Percentiles rank a stretch among this genome's conserved stretches.
Conservation (phyloP, 345 rosid genomes). For the Brassica nigra region DNA sequence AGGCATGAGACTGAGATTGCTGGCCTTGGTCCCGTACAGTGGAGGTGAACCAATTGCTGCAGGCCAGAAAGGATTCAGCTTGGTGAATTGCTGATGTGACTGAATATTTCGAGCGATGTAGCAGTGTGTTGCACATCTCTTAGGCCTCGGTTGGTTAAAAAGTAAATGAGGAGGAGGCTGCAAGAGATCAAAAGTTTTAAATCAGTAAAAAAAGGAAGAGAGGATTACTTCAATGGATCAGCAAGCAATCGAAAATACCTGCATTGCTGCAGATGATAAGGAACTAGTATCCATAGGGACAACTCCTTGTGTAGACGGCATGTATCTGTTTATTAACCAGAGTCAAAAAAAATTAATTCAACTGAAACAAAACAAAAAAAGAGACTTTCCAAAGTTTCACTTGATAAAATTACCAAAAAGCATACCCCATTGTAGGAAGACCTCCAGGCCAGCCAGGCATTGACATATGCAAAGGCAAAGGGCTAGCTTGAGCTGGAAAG, state of each 20-base stretch:
- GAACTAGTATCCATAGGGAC: conserved; percentile 76
- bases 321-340: conserved; percentile 55
- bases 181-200: conserved; percentile 1
- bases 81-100: conserved; percentile 69
- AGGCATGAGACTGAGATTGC: conserved; percentile 71
- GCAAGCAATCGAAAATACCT: conserved; percentile 46
- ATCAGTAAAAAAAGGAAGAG: background rate
- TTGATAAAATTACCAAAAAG: background rate
- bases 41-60: conserved; percentile 78
- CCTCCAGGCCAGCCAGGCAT: conserved; percentile 91
- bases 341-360: conserved; percentile 25
- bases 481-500: conserved; percentile 61
- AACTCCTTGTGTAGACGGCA: conserved; percentile 86
- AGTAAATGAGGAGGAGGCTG: conserved; percentile 83
- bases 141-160: conserved; percentile 76
- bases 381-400: background rate
- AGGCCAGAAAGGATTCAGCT: conserved; percentile 92
- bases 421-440: conserved; percentile 95
- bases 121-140: conserved; percentile 96
- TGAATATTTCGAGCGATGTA: conserved; percentile 81
- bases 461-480: conserved; percentile 74
- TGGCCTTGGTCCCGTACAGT: conserved; percentile 69
- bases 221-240: background rate
- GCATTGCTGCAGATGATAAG: conserved; percentile 67
- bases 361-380: conserved; percentile 4